Percentiles rank a stretch among this genome's conserved stretches.
Evolutionary conservation across 2,329 filamentous ascomycete genomes (phyloP).

Genomic region (Sphaceloma murrayae): DNA sequence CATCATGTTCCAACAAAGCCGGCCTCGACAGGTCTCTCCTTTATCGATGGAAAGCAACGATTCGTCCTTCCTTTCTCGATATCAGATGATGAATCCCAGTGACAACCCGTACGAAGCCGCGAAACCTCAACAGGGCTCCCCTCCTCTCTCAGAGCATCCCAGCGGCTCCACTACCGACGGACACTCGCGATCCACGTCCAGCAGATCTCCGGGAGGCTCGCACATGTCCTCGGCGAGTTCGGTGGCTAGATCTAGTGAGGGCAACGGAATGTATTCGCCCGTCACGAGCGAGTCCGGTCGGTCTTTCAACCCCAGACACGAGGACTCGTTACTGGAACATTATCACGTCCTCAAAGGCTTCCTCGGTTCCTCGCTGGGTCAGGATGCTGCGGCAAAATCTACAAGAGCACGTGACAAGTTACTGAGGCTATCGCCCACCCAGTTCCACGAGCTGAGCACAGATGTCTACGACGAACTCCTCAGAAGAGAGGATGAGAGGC

Average conservation of each 20-base stretch:
- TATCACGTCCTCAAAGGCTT: constrained; percentile 71
- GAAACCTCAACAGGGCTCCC: constrained; percentile 24
- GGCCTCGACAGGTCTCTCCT: constrained; percentile 51
- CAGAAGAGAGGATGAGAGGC: constrained; percentile 61
- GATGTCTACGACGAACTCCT: constrained; percentile 95
- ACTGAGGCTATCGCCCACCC: constrained; percentile 75
- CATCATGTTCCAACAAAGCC: constrained; percentile 15
- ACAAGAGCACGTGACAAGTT: constrained; percentile 92
- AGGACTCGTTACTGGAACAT: constrained; percentile 68
- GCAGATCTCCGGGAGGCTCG: constrained; percentile 22
- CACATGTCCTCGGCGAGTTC: constrained; percentile 81
- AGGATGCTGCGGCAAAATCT: constrained; percentile 64
- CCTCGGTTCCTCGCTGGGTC: constrained; percentile 53
- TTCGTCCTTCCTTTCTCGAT: constrained; percentile 63
- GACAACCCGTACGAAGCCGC: constrained; percentile 20
- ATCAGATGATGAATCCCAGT: constrained; percentile 45
- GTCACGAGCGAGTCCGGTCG: constrained; percentile 37
- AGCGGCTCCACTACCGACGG: constrained; percentile 31
- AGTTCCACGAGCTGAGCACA: constrained; percentile 95
- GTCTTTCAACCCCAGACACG: constrained; percentile 34
- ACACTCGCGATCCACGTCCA: constrained; percentile 18
- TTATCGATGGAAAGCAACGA: constrained; percentile 74
- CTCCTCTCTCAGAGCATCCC: constrained; percentile 32
- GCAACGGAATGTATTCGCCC: constrained; percentile 54
- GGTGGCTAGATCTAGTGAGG: constrained; percentile 74